phyloP scores from a whole-genome alignment of 805 yeast species.

The Candida pseudoglaebosa region DNA sequence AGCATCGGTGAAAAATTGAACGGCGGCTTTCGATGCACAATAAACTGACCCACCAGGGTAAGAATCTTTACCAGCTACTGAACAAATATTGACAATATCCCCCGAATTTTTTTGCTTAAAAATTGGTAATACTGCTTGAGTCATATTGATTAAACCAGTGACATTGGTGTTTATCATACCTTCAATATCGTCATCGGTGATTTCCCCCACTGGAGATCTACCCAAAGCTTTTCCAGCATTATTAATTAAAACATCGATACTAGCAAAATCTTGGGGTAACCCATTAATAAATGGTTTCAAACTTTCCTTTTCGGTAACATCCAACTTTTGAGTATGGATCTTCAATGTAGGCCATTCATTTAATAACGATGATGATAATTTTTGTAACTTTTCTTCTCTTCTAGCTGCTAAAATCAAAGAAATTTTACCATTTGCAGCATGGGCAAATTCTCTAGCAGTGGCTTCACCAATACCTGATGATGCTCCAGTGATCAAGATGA shows the following conservation, averaged over 20 bases:
- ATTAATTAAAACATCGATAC: slow-evolving; percentile 35
- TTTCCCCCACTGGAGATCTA: slow-evolving; percentile 25
- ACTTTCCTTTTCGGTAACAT: slow-evolving; percentile 24
- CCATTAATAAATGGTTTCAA: slow-evolving; percentile 25
- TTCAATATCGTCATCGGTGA: slow-evolving; percentile 24
- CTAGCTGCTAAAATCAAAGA: slow-evolving; percentile 37
- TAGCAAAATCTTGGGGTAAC: slow-evolving; percentile 32
- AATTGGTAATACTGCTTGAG: slow-evolving; percentile 35
- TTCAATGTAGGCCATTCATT: slow-evolving; percentile 21
- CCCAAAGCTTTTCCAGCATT: slow-evolving; percentile 42
- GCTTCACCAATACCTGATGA: slow-evolving; percentile 44
- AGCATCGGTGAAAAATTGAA: slow-evolving; percentile 27
- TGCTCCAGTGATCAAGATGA: slow-evolving; percentile 38
- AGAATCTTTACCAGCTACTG: slow-evolving; percentile 36
- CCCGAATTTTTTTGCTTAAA: slow-evolving; percentile 33
- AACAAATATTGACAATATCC: slow-evolving; percentile 34
- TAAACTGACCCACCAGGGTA: slow-evolving; percentile 38
- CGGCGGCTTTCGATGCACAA: slow-evolving; percentile 38
- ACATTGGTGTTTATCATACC: slow-evolving; percentile 39
- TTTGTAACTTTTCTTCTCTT: slow-evolving; percentile 26
- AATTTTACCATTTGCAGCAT: slow-evolving; percentile 35
- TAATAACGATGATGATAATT: slow-evolving; percentile 22
- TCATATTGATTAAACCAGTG: slow-evolving; percentile 31
- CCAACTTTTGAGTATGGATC: slow-evolving; percentile 28
- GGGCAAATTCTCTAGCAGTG: slow-evolving; percentile 36